Evolutionary conservation across 2,329 filamentous ascomycete genomes (phyloP).

Genomic region (Fusarium agapanthi): DNA sequence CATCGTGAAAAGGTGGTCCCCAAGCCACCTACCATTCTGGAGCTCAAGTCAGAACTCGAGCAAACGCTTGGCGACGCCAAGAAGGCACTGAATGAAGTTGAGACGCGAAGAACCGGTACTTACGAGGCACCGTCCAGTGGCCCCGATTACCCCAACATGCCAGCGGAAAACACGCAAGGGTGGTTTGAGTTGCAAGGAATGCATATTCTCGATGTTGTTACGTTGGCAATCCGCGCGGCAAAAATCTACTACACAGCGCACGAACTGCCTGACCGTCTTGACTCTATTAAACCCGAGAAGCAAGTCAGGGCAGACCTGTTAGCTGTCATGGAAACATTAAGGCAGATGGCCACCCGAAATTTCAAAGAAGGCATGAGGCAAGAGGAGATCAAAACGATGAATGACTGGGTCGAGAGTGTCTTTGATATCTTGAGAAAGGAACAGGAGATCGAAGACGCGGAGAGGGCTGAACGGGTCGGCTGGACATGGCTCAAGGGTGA

Average conservation of each 20-base stretch:
- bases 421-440: conserved; percentile 80
- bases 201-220: conserved; percentile 91
- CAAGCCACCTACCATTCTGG: conserved; percentile 82
- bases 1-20: conserved; percentile 82
- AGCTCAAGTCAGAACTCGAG: conserved; percentile 75
- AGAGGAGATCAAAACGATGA: conserved; percentile 80
- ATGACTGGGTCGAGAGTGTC: conserved; percentile 81
- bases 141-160: conserved; percentile 50
- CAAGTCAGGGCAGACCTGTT: conserved; percentile 85
- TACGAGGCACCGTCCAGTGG: conserved; percentile 42
- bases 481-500: conserved; percentile 85
- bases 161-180: conserved; percentile 63
- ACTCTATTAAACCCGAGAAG: conserved; percentile 87
- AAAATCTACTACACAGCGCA: conserved; percentile 97
- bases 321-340: conserved; percentile 87
- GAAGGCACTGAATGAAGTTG: conserved; percentile 71
- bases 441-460: conserved; percentile 77
- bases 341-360: conserved; percentile 87
- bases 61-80: conserved; percentile 74
- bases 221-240: conserved; percentile 92
- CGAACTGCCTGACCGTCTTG: conserved; percentile 83
- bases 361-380: conserved; percentile 84
- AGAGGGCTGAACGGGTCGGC: conserved; percentile 72
- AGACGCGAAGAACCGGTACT: conserved; percentile 47
- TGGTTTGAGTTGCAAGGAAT: conserved; percentile 92